These are phyloP conservation scores for Eutrema yunnanense DNA, from an alignment of 345 rosid species.

Conservation along the genomic window DNA sequence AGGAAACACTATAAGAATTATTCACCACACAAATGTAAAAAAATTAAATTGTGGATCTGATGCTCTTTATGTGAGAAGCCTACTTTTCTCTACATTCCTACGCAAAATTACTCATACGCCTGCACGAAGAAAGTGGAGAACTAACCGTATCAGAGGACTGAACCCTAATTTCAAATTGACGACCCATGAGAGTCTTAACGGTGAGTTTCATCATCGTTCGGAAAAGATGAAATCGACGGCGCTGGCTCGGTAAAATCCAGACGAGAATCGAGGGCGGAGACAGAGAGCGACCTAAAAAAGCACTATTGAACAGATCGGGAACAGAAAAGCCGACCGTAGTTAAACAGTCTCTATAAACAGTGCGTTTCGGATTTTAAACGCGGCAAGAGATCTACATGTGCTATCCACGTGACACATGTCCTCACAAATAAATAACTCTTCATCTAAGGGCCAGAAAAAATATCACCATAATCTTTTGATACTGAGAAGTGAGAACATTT, in stretches of 20 bases:
- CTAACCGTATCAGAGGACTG: conserved; percentile 82
- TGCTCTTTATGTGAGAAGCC: neutral
- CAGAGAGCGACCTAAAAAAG: conserved; percentile 27
- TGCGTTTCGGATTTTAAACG: conserved; percentile 25
- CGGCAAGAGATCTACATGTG: conserved; percentile 31
- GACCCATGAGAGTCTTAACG: conserved; percentile 93
- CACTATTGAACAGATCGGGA: conserved; percentile 8
- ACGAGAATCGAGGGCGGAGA: neutral
- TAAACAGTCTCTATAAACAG: conserved; percentile 15
- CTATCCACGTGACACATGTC: conserved; percentile 23
- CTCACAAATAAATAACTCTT: neutral
- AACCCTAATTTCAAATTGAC: conserved; percentile 94
- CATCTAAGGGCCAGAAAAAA: too few relatives aligned
- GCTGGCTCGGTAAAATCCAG: conserved; percentile 1
- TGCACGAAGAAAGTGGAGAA: neutral
- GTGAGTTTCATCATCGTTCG: conserved; percentile 92
- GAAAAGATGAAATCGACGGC: conserved; percentile 7
- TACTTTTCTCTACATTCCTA: neutral
- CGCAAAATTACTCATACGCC: neutral
- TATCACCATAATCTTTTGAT: neutral
- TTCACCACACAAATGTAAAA: neutral
- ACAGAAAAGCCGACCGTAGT: conserved; percentile 17
- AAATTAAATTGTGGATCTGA: conserved; percentile 17
- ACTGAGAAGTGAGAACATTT: too few relatives aligned
- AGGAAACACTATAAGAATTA: neutral